Conservation (phyloP, 176 grass and related monocot genomes). For the Saccharum spontaneum region DNA sequence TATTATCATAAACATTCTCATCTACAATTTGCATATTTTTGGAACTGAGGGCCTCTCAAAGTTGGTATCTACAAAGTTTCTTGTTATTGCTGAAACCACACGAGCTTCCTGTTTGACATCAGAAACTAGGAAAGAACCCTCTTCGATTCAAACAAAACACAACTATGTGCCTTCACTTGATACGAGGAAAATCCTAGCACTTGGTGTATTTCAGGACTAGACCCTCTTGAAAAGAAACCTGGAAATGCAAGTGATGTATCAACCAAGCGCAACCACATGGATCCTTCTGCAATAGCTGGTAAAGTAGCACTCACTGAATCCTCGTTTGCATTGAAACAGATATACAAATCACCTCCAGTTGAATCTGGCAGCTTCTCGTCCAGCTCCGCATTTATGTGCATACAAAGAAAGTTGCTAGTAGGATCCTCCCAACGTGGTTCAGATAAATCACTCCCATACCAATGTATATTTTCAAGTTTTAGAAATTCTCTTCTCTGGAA, state of each 20-base stretch:
- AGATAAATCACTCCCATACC: conserved; percentile 70
- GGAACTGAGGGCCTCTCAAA: neutral
- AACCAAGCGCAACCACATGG: conserved; percentile 75
- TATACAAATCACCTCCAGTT: conserved; percentile 57
- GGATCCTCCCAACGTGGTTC: conserved; percentile 66
- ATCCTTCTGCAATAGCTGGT: conserved; percentile 61
- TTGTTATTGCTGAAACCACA: conserved; percentile 8
- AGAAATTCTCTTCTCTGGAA: conserved; percentile 83
- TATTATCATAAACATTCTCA: conserved; percentile 35
- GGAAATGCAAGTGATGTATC: conserved; percentile 92
- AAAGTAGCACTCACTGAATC: conserved; percentile 45
- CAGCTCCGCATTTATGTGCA: conserved; percentile 60
- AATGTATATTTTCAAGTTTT: conserved; percentile 83
- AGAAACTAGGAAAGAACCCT: conserved; percentile 30
- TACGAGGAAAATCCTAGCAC: conserved; percentile 57
- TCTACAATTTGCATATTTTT: conserved; percentile 18
- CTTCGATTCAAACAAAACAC: conserved; percentile 85
- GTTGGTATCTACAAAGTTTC: conserved; percentile 21
- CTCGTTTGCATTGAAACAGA: conserved; percentile 75
- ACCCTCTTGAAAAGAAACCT: conserved; percentile 64
- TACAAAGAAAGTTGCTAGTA: conserved; percentile 65
- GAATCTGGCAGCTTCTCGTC: conserved; percentile 24
- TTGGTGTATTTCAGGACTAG: conserved; percentile 43
- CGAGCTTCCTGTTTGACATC: neutral
- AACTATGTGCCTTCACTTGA: conserved; percentile 71